A percentile compares a stretch with the other conserved stretches of the same genome.
These are phyloP conservation scores for Phytopythium montanum DNA, from an alignment of 352 stramenopile genomes.

Conservation along the genomic window DNA sequence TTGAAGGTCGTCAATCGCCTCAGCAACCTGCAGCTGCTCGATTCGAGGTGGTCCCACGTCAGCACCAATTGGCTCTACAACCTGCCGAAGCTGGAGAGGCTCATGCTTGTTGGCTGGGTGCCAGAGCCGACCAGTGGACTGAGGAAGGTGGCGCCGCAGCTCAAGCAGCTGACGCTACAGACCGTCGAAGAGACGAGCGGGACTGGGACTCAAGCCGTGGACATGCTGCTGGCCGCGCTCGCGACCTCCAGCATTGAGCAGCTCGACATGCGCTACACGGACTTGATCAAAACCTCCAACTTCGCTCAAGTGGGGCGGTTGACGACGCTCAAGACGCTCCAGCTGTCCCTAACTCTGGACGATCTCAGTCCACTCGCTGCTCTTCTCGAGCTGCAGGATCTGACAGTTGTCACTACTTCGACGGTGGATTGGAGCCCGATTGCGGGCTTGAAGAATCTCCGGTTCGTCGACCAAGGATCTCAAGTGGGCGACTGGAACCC, in stretches of 20 bases:
- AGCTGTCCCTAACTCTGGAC: background rate
- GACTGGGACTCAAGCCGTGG: background rate
- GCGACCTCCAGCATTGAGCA: background rate
- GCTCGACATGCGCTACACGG: background rate
- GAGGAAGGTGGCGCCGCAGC: background rate
- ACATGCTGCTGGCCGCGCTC: background rate
- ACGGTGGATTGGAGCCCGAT: constrained; percentile 4
- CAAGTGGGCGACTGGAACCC: background rate
- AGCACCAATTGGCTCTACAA: background rate
- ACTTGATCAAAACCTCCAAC: background rate
- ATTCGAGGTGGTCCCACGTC: background rate
- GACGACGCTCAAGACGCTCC: background rate
- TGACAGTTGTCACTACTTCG: background rate
- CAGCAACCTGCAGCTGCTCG: background rate
- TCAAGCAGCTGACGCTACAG: constrained; percentile 4
- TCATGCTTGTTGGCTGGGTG: background rate
- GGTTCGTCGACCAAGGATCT: background rate
- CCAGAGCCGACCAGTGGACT: background rate
- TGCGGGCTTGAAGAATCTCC: background rate
- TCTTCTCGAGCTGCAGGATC: background rate
- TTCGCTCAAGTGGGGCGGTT: background rate
- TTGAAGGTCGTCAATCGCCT: background rate
- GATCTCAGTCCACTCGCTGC: background rate
- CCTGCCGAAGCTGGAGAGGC: background rate
- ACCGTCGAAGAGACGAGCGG: background rate